Conservation (phyloP, 116 monocot genomes). For the Dioscorea cayenensis region DNA sequence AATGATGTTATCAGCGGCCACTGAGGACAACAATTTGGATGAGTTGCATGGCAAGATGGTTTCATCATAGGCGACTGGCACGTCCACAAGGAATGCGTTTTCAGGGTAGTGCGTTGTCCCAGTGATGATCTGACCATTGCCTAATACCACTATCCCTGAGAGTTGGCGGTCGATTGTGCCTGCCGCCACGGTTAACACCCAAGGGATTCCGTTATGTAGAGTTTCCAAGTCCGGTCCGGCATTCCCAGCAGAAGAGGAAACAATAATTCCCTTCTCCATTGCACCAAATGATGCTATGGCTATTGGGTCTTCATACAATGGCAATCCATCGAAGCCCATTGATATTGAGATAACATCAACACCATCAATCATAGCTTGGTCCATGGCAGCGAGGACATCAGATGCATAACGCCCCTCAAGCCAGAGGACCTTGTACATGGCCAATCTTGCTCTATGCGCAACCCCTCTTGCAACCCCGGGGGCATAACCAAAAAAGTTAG, state of each 20-base stretch:
- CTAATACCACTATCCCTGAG: slow-evolving; percentile 26
- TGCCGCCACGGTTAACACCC: slow-evolving; percentile 59
- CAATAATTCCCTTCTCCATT: slow-evolving; percentile 61
- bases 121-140: slow-evolving; percentile 34
- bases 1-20: slow-evolving; percentile 32
- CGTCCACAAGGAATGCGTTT: not conserved
- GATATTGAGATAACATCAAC: slow-evolving; percentile 48
- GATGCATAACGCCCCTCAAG: slow-evolving; percentile 20
- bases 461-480: slow-evolving; percentile 37
- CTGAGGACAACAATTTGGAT: not conserved
- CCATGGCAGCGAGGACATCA: slow-evolving; percentile 56
- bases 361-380: slow-evolving; percentile 50
- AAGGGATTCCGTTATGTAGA: slow-evolving; percentile 64
- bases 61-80: slow-evolving; percentile 24
- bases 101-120: slow-evolving; percentile 46
- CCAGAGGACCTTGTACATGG: slow-evolving; percentile 44
- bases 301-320: slow-evolving; percentile 48
- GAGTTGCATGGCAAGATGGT: slow-evolving; percentile 16
- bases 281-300: slow-evolving; percentile 50
- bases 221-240: slow-evolving; percentile 25
- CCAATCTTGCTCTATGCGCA: slow-evolving; percentile 36
- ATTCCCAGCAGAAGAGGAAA: slow-evolving; percentile 54
- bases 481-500: slow-evolving; percentile 44
- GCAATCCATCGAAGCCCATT: slow-evolving; percentile 18
- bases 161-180: slow-evolving; percentile 39